A percentile compares a stretch with the other conserved stretches of the same genome.
phyloP scores from a whole-genome alignment of 2,329 filamentous ascomycete species.

The Xylaria sp. region DNA sequence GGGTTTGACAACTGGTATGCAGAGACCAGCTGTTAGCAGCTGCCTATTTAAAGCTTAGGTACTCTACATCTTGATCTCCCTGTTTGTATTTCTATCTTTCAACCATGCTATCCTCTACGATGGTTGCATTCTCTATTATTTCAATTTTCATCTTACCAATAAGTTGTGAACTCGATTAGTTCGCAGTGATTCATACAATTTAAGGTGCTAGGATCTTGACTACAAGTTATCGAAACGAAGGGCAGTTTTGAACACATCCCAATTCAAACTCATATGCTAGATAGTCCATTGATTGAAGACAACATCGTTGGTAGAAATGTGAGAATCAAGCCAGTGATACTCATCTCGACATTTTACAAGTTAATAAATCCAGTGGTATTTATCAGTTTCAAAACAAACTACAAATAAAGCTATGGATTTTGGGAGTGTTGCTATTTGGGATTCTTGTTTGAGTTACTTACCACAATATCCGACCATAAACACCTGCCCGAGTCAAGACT shows the following conservation, averaged over 20 bases:
- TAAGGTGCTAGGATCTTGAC: too few species aligned
- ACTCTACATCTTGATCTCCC: background rate
- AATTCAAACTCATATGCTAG: background rate
- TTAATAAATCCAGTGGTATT: background rate
- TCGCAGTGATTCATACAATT: too few species aligned
- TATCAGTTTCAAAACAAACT: too few species aligned
- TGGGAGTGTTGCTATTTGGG: background rate
- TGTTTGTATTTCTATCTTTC: background rate
- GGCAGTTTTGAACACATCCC: background rate
- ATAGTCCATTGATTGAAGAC: background rate
- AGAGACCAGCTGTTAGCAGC: background rate
- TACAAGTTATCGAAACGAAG: background rate
- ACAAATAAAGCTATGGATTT: background rate
- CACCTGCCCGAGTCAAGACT: background rate
- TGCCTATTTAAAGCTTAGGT: too few species aligned
- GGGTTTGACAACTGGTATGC: background rate
- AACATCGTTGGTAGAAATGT: background rate
- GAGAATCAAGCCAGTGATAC: background rate
- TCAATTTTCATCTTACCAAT: too few species aligned
- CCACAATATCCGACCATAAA: background rate
- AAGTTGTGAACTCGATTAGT: too few species aligned
- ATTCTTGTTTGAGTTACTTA: background rate
- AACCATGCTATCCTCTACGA: too few species aligned
- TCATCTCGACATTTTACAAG: background rate
- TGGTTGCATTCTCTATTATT: too few species aligned